Evolutionary conservation across 1,284 basidiomycete genomes (phyloP).

Genomic region (Mycosarcoma mackinlayi): DNA sequence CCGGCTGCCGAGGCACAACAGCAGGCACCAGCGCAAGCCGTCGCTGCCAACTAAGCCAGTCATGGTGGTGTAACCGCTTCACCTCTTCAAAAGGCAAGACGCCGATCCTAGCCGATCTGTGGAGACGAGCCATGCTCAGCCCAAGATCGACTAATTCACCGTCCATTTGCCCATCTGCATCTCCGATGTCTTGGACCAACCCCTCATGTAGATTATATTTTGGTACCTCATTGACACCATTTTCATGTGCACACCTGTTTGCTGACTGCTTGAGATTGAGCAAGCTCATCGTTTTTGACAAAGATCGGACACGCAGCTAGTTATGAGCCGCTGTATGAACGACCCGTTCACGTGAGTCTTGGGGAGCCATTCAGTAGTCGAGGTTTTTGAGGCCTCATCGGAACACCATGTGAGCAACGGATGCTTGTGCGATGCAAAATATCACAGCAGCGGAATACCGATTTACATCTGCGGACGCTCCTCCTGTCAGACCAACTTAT

Average conservation of each 20-base stretch:
- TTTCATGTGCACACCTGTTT: conserved; percentile 18
- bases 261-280: neutral
- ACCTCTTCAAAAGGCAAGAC: conserved; percentile 14
- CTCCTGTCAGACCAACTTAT: too few species aligned
- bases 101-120: conserved; percentile 1
- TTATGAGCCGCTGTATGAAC: too few species aligned
- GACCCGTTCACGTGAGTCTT: too few species aligned
- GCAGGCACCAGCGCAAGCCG: conserved; percentile 33
- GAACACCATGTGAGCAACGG: too few species aligned
- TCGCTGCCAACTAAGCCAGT: conserved; percentile 34
- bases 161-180: conserved; percentile 12
- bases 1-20: conserved; percentile 31
- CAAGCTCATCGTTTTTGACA: too few species aligned
- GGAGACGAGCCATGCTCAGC: neutral
- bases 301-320: too few species aligned
- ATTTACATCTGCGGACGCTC: too few species aligned
- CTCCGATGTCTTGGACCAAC: conserved; percentile 19
- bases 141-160: neutral
- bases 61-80: neutral
- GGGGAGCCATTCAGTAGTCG: too few species aligned
- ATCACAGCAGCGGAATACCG: too few species aligned
- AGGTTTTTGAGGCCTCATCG: too few species aligned
- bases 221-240: conserved; percentile 25
- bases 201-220: conserved; percentile 32
- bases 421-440: too few species aligned